Base-by-base conservation (phyloP, 108 stramenopile species). In the Fragilaria crotonensis region DNA sequence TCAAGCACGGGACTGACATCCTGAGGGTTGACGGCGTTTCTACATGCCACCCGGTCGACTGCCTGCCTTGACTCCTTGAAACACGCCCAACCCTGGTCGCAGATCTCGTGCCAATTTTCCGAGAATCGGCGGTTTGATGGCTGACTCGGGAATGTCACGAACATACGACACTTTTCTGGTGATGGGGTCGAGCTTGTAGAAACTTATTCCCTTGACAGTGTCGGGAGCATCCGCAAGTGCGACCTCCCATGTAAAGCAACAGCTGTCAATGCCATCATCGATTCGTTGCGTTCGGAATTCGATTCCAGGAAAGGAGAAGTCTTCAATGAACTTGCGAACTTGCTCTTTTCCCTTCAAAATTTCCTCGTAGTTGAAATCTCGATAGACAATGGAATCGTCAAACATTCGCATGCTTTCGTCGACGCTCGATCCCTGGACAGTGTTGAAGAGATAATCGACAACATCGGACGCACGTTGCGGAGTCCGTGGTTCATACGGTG, bases 221-320 rank as follows among this genome's bases (percentile, higher is more conserved):
- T 80, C 74, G 9, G 67, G 66, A 25, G 76, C 75, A 23, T 75
- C 83, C 14, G 67, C 78, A 55, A 88, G 50, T 25, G 74, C 56
- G 3, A 88, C 80, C 25, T 88, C 83, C 87, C 87, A 88, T 33
- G 82, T 88, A 45, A 88, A 88, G 60, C 87, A 84, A 19, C 81
- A 76, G 31, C 73, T 70, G 25, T 57, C 31, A 1, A 70, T 45
- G 7, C 87, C 87, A 73, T 88, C 87, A 63, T 81, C 80, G 62
- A 84, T 78, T 31, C 77, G 48, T 29, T 81, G 68, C 2, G 81
- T 64, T 14, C 60, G 48, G 64, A 88, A 88, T 55, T 79, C 79
- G 48, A 84, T 84, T 0, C 87, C 87, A 0, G 87, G 87, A 67
- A 88, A 84, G 4, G 67, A 70, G 57, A 88, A 88, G 57, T 88